Evolutionary conservation across 345 rosid species (phyloP).

Genomic region (Cardamine chenopodiifolia): DNA sequence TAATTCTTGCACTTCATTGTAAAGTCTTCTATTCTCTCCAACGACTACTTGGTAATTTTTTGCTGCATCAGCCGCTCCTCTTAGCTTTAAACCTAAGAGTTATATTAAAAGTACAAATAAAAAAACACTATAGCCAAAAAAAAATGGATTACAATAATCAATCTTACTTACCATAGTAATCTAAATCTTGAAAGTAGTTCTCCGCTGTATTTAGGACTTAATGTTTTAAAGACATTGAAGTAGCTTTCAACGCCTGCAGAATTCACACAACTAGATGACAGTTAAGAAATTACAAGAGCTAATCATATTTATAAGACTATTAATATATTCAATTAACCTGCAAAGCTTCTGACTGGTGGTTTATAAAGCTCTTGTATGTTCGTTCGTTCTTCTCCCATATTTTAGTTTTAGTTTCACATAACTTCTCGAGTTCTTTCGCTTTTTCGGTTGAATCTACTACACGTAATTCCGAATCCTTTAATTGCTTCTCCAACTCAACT

Average conservation of each 20-base stretch:
- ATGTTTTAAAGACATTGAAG: conserved; percentile 60
- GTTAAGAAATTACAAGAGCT: background rate
- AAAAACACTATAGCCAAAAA: conserved; percentile 21
- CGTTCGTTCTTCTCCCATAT: conserved; percentile 73
- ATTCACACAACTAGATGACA: conserved; percentile 20
- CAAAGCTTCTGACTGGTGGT: conserved; percentile 54
- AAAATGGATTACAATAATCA: conserved; percentile 1
- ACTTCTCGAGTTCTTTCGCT: conserved; percentile 67
- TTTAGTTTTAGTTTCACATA: conserved; percentile 58
- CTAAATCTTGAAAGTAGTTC: conserved; percentile 57
- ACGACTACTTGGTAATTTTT: conserved; percentile 67
- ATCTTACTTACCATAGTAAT: conserved; percentile 63
- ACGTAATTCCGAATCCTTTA: conserved; percentile 57
- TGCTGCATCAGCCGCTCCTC: conserved; percentile 73
- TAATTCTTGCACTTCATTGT: conserved; percentile 88
- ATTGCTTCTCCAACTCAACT: conserved; percentile 54
- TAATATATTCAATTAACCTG: conserved; percentile 50
- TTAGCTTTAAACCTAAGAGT: conserved; percentile 63
- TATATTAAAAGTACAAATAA: background rate
- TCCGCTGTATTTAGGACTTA: conserved; percentile 61
- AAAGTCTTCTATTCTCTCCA: conserved; percentile 77
- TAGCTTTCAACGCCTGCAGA: conserved; percentile 64
- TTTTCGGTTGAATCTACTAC: conserved; percentile 34
- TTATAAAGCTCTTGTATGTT: conserved; percentile 55
- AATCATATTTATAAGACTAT: conserved; percentile 21